Conservation (phyloP, 2,329 filamentous ascomycete species). For the Zymoseptoria passerinii region DNA sequence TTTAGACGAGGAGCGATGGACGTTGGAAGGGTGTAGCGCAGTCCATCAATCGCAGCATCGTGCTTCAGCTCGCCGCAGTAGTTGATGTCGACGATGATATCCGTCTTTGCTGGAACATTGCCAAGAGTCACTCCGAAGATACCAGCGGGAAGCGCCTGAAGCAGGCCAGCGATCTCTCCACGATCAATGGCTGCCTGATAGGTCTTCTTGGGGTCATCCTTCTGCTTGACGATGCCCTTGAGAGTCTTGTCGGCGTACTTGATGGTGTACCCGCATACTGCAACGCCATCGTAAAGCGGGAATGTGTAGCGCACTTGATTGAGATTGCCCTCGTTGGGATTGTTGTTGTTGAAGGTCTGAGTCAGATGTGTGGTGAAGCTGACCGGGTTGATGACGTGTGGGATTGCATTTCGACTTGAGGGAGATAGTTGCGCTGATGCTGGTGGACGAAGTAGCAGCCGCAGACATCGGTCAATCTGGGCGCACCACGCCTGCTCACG, state of each 20-base stretch:
- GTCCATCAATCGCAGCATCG: conserved; percentile 58
- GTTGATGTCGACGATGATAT: conserved; percentile 52
- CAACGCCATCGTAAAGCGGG: conserved; percentile 64
- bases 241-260: conserved; percentile 53
- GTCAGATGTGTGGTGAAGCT: conserved; percentile 44
- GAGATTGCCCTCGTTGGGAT: conserved; percentile 43
- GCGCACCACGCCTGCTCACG: neutral
- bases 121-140: conserved; percentile 61
- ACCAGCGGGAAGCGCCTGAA: conserved; percentile 57
- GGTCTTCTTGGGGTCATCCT: conserved; percentile 49
- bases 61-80: conserved; percentile 66
- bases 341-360: conserved; percentile 57
- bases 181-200: conserved; percentile 52
- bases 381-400: conserved; percentile 54
- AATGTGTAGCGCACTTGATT: conserved; percentile 57
- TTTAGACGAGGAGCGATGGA: conserved; percentile 51
- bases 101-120: conserved; percentile 54
- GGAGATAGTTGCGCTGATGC: conserved; percentile 40
- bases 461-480: conserved; percentile 19
- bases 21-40: conserved; percentile 62
- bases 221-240: conserved; percentile 59
- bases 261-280: conserved; percentile 60
- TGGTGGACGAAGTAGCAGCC: conserved; percentile 22
- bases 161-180: conserved; percentile 55
- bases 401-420: conserved; percentile 49